These are phyloP conservation scores for Aphanomyces astaci DNA, from an alignment of 352 stramenopile genomes.

Conservation along the genomic window DNA sequence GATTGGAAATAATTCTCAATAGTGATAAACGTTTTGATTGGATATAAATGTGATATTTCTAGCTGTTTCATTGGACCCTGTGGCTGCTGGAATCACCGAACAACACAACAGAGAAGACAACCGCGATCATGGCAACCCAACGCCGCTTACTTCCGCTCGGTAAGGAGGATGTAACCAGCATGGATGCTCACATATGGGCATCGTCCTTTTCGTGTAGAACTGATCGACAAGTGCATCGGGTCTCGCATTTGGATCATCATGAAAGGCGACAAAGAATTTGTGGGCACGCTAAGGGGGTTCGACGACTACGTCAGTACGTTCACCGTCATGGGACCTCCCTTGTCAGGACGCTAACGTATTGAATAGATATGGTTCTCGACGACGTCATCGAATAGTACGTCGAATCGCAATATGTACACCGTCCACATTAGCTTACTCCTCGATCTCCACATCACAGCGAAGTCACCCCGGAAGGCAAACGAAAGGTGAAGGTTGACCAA, in stretches of 20 bases:
- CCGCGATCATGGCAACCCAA: conserved; percentile 46
- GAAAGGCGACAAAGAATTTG: conserved; percentile 95
- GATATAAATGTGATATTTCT: background rate
- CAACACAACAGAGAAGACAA: background rate
- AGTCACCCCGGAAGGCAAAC: conserved; percentile 81
- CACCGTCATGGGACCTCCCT: background rate
- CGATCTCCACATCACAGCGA: conserved; percentile 35
- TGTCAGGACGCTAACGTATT: conserved; percentile 3
- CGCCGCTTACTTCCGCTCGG: conserved; percentile 71
- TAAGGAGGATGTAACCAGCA: conserved; percentile 26
- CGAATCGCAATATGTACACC: background rate
- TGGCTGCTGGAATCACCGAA: background rate
- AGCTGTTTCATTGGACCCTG: background rate
- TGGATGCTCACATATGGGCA: background rate
- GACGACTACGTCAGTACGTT: conserved; percentile 95
- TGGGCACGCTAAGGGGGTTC: conserved; percentile 91
- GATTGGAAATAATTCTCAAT: too few relatives aligned
- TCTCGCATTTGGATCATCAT: conserved; percentile 99
- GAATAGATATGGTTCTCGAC: conserved; percentile 87
- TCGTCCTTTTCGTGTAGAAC: conserved; percentile 53
- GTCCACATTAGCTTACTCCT: background rate
- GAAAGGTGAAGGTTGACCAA: conserved; percentile 84
- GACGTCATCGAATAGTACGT: conserved; percentile 92
- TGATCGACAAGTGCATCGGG: conserved; percentile 99
- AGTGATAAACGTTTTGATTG: background rate